These are phyloP conservation scores for Solanum aculeatissimum DNA, from an alignment of 305 asterid species.

Conservation along the genomic window DNA sequence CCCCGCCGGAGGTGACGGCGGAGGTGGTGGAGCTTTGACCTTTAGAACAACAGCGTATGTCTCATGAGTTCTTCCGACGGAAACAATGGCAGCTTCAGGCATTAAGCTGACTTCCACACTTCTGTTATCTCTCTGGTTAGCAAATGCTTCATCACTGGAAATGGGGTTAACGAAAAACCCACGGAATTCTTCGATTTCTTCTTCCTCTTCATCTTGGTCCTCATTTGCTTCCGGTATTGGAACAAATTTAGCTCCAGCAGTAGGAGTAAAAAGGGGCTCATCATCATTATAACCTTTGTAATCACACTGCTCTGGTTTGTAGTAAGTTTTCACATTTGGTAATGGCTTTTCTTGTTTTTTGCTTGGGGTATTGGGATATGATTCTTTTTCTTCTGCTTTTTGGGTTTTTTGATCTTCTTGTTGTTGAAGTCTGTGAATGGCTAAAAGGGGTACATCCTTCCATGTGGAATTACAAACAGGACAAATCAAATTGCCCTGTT, in stretches of 20 bases:
- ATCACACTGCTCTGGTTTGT: not conserved
- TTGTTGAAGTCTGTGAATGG: constrained; percentile 32
- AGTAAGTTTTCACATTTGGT: not conserved
- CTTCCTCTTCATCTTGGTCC: constrained; percentile 8
- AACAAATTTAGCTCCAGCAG: constrained; percentile 25
- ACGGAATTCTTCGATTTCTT: constrained; percentile 52
- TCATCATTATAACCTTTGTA: constrained; percentile 38
- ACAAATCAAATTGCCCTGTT: constrained; percentile 41
- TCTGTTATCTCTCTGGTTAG: not conserved
- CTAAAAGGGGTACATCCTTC: constrained; percentile 74
- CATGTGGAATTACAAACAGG: constrained; percentile 64
- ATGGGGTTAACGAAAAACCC: constrained; percentile 63
- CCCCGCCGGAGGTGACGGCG: constrained; percentile 3
- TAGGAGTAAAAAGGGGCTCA: constrained; percentile 49
- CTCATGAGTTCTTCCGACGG: constrained; percentile 38
- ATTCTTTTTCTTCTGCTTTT: constrained; percentile 9
- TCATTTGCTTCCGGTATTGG: constrained; percentile 26
- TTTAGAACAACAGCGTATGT: constrained; percentile 62
- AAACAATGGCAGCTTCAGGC: constrained; percentile 71
- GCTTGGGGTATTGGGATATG: constrained; percentile 10
- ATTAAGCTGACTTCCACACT: constrained; percentile 38
- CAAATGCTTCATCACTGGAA: constrained; percentile 24
- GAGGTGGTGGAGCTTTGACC: constrained; percentile 55
- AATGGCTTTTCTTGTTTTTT: not conserved
- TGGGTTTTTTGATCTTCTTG: constrained; percentile 1